A percentile compares a stretch with the other conserved stretches of the same genome.
Evolutionary conservation across 2,329 filamentous ascomycete genomes (phyloP).

Genomic region (Leptographium galeiforme): DNA sequence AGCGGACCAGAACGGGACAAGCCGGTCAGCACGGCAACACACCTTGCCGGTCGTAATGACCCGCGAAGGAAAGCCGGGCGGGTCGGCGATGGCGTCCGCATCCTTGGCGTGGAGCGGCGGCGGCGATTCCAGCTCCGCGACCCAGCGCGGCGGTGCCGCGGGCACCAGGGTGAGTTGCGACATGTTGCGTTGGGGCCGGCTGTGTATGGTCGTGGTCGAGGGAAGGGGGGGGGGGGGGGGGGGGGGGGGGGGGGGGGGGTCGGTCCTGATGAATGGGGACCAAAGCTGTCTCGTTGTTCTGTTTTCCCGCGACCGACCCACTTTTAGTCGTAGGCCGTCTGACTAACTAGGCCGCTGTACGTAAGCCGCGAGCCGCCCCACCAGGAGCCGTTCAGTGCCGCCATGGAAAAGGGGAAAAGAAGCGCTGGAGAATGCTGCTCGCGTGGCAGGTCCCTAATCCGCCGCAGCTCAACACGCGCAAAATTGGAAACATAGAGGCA

Average conservation of each 20-base stretch:
- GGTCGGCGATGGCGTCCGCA: conserved; percentile 59
- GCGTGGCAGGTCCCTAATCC: no score
- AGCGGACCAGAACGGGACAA: not conserved
- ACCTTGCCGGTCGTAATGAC: conserved; percentile 42
- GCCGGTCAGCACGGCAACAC: no score
- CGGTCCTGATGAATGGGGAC: not conserved
- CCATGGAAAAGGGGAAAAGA: conserved; percentile 1
- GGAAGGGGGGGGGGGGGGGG: not conserved
- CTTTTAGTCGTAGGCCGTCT: no score
- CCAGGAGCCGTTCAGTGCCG: conserved; percentile 4
- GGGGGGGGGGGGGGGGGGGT: not conserved
- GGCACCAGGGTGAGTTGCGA: conserved; percentile 13
- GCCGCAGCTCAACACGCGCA: not conserved
- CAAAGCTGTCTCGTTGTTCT: not conserved
- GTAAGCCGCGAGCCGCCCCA: not conserved
- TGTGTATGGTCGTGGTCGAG: not conserved
- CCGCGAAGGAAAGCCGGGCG: conserved; percentile 63
- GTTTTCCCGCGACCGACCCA: not conserved
- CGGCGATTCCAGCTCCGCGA: conserved; percentile 61
- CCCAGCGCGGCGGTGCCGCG: conserved; percentile 56
- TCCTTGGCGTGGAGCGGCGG: conserved; percentile 51
- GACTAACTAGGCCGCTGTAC: no score
- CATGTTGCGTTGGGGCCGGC: conserved; percentile 9
- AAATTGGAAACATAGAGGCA: no score
- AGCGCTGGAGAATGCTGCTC: not conserved